Evolutionary conservation across 1,284 basidiomycete genomes (phyloP), one percentile per base, ranked within the genome.

Genomic region (Retiboletus flavoniger): DNA sequence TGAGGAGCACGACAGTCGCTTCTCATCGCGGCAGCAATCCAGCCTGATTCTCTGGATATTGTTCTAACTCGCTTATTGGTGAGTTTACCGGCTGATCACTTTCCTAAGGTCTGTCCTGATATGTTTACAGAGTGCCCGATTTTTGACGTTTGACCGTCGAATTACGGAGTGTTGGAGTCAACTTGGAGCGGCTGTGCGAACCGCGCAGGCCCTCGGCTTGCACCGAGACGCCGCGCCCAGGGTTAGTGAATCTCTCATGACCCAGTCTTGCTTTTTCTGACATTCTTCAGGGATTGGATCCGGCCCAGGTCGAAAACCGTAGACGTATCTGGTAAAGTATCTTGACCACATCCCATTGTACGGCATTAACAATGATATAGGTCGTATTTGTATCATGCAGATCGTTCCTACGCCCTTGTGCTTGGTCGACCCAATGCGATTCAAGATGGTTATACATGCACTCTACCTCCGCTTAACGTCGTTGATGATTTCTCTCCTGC

Each of bases 81-180:
- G 65, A 66, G 85, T 56, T 45, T 43, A n/a, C 16, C 34, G 3
- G 17, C 4, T 21, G 9, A 44, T 32, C n/a, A 31, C 28, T 42
- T 47, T 42, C 17, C 47, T 14, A 47, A 45, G 14, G 21, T 53
- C 47, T 35, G 43, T 24, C 55, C 62, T 53, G 55, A 64, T 39
- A 53, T 45, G 53, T 50, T 40, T 47, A 1, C 68, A 92, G 92
- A 93, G 90, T 58, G 91, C 93, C 21, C 85, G 95, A 50, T 97
- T 96, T 72, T 78, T 97, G 50, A 93, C 93, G 3, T 87, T 95
- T 64, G 89, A 93, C 66, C 83, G 92, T 39, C 84, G 91, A 51
- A 91, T 93, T 61, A 93, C 91, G 5, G 95, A 97, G 73, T 95
- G 93, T 66, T 98, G 95, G 94, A 94, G 91, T 66, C 91, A 95